Conservation (phyloP, 148 eudicot genomes). For the Silene latifolia region DNA sequence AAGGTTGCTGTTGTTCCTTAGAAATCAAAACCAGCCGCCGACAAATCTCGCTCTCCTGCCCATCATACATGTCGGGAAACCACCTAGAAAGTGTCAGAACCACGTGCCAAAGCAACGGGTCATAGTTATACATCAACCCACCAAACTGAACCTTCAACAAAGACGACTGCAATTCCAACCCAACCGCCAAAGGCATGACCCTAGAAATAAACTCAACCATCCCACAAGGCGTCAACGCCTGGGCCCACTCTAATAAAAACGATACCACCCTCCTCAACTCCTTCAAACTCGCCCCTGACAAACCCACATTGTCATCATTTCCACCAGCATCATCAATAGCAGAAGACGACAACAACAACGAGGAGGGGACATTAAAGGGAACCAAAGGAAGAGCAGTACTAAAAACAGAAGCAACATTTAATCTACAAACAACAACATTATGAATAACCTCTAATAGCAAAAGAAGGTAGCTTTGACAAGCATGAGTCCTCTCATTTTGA, state of each 20-base stretch:
- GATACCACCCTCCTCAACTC: constrained; percentile 75
- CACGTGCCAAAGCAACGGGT: constrained; percentile 80
- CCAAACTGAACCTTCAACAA: constrained; percentile 87
- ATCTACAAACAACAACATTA: constrained; percentile 43
- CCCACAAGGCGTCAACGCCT: constrained; percentile 63
- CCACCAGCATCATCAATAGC: constrained; percentile 14
- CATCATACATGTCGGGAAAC: constrained; percentile 56
- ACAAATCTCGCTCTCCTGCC: constrained; percentile 62
- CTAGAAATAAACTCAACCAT: constrained; percentile 62
- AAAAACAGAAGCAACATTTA: constrained; percentile 40
- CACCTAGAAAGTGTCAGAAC: constrained; percentile 51
- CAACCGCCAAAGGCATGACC: constrained; percentile 59
- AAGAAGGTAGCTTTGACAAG: constrained; percentile 54
- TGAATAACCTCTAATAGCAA: constrained; percentile 49
- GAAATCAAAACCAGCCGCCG: constrained; percentile 55
- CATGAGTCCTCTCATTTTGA: constrained; percentile 80
- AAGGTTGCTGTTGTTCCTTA: constrained; percentile 52
- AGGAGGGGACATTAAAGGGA: constrained; percentile 60
- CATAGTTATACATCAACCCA: constrained; percentile 64
- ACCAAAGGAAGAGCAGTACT: constrained; percentile 55
- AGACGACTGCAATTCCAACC: constrained; percentile 71
- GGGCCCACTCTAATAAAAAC: constrained; percentile 78
- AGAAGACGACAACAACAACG: constrained; percentile 28
- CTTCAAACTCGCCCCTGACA: constrained; percentile 40
- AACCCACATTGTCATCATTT: constrained; percentile 25